Percentiles rank a stretch among this genome's conserved stretches.
These are phyloP conservation scores for Fragaria vesca DNA, from an alignment of 306 rosid genomes.

Conservation along the genomic window DNA sequence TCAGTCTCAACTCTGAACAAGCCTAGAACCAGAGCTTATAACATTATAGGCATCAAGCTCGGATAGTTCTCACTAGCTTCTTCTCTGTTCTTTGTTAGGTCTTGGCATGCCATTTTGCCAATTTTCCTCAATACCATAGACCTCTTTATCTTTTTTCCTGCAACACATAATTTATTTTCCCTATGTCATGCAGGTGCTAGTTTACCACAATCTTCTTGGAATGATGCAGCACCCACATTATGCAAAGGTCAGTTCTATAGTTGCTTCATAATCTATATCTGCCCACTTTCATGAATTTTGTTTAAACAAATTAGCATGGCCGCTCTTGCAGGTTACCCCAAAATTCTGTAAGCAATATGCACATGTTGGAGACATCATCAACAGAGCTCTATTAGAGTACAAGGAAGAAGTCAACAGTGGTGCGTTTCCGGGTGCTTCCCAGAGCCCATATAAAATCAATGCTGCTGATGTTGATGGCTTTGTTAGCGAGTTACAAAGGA, in stretches of 20 bases:
- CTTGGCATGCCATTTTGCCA: background rate
- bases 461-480: conserved; percentile 51
- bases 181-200: conserved; percentile 59
- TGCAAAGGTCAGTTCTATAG: conserved; percentile 64
- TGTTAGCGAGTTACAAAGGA: conserved; percentile 52
- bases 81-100: background rate
- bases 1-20: background rate
- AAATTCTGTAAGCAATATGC: conserved; percentile 89
- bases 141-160: background rate
- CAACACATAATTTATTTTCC: background rate
- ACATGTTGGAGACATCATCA: conserved; percentile 66
- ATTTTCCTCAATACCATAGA: too few relatives aligned
- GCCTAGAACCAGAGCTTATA: background rate
- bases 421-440: conserved; percentile 68
- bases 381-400: conserved; percentile 58
- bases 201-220: conserved; percentile 94
- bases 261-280: conserved; percentile 6
- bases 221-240: conserved; percentile 95
- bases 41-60: too few relatives aligned
- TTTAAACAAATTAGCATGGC: background rate
- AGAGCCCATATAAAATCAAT: conserved; percentile 72
- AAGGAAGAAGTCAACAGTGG: conserved; percentile 72
- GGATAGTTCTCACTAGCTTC: too few relatives aligned
- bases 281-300: background rate
- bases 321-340: conserved; percentile 67